A percentile compares a stretch with the other conserved stretches of the same genome.
These are phyloP conservation scores for Syncephalastrum contaminatum DNA, from an alignment of 371 early-diverging fungal species.

Conservation along the genomic window DNA sequence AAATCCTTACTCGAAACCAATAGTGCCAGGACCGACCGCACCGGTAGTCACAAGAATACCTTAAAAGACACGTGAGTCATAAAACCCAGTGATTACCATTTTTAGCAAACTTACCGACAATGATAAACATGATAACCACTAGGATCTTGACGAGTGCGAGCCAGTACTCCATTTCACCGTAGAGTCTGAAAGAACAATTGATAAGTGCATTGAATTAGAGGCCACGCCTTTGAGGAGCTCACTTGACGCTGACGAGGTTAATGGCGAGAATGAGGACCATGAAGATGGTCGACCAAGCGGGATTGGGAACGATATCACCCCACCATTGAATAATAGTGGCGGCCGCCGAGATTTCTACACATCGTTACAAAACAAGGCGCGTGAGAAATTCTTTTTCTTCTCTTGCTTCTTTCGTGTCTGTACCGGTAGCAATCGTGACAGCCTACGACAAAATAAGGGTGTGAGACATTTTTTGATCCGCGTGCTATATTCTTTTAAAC, in stretches of 20 bases:
- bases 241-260: conserved; percentile 60
- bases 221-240: neutral
- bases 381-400: neutral
- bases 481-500: conserved; percentile 8
- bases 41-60: conserved; percentile 68
- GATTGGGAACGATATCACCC: conserved; percentile 54
- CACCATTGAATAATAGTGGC: conserved; percentile 79
- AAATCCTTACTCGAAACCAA: conserved; percentile 44
- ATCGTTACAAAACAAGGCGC: conserved; percentile 35
- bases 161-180: conserved; percentile 79
- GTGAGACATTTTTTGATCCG: neutral
- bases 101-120: conserved; percentile 50
- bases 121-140: conserved; percentile 67
- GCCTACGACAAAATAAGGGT: conserved; percentile 12
- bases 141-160: conserved; percentile 72
- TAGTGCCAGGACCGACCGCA: conserved; percentile 53
- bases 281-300: conserved; percentile 64
- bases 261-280: conserved; percentile 53
- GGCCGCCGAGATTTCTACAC: conserved; percentile 80
- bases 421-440: conserved; percentile 40
- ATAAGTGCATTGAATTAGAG: neutral
- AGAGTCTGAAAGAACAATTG: conserved; percentile 32
- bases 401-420: neutral
- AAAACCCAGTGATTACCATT: neutral
- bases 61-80: conserved; percentile 19